Evolutionary conservation across 495 filamentous ascomycete genomes (phyloP).

Genomic region (Aspergillus homomorphus): DNA sequence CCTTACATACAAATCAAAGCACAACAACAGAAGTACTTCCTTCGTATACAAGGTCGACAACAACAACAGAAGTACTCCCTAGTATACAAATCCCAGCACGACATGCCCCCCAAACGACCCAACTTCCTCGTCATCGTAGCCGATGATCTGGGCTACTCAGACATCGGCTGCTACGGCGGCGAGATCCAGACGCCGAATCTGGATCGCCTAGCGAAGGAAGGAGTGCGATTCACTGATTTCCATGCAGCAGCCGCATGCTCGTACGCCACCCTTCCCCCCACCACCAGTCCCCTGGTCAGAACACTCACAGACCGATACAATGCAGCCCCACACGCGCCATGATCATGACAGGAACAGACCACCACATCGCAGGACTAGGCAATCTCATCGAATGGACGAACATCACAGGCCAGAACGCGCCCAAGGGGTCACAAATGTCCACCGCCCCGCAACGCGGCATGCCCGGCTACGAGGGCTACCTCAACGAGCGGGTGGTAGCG

Average conservation of each 20-base stretch:
- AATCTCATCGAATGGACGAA: conserved; percentile 51
- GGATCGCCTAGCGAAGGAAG: conserved; percentile 52
- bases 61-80: too few relatives aligned
- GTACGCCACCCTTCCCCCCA: conserved; percentile 18
- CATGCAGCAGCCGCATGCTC: conserved; percentile 64
- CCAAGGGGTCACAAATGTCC: conserved; percentile 42
- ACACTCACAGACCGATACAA: neutral
- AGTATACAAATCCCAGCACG: neutral
- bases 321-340: conserved; percentile 56
- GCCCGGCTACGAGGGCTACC: conserved; percentile 65
- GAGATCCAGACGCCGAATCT: conserved; percentile 63
- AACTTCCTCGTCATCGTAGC: conserved; percentile 63
- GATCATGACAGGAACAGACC: conserved; percentile 50
- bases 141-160: conserved; percentile 63
- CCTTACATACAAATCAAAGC: too few relatives aligned
- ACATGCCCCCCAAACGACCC: conserved; percentile 44
- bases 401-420: conserved; percentile 44
- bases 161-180: conserved; percentile 58
- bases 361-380: conserved; percentile 46
- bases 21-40: too few relatives aligned
- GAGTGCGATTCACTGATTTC: conserved; percentile 60
- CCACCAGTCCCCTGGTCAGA: neutral
- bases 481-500: conserved; percentile 60
- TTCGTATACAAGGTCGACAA: too few relatives aligned
- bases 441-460: conserved; percentile 49